Percentiles rank a stretch among this genome's conserved stretches.
phyloP scores from a whole-genome alignment of 2,329 filamentous ascomycete species.

The Leptographium flavum region DNA sequence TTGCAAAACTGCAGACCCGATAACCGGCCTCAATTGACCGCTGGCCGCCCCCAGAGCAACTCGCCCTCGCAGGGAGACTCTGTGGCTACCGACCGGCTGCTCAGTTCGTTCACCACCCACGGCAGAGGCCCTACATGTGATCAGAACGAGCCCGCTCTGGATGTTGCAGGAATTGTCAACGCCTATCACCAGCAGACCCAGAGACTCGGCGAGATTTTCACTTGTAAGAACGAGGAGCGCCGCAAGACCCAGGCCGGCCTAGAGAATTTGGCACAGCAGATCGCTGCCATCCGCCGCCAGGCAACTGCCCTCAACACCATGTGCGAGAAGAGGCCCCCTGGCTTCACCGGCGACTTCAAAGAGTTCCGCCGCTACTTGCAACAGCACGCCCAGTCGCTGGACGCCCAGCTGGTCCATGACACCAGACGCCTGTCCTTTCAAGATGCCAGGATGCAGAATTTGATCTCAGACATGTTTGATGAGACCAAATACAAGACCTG shows the following conservation, averaged over 20 bases:
- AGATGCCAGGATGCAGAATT: not conserved
- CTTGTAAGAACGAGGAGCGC: not conserved
- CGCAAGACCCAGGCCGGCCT: not conserved
- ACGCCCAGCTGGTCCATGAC: not conserved
- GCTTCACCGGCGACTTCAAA: not conserved
- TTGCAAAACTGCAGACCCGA: not conserved
- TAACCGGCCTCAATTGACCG: not conserved
- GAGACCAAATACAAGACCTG: not conserved
- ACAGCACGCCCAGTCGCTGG: not conserved
- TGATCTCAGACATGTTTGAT: not conserved
- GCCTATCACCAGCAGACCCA: constrained; percentile 1
- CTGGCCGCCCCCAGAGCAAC: not conserved
- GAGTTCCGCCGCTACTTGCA: not conserved
- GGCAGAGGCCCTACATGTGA: not conserved
- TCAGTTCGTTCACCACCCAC: not conserved
- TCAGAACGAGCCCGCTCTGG: not conserved
- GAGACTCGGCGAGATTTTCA: not conserved
- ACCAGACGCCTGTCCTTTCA: not conserved
- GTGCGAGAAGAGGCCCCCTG: not conserved
- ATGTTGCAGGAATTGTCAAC: not conserved
- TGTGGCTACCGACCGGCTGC: not conserved
- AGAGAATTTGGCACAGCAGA: not conserved
- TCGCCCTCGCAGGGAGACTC: not conserved
- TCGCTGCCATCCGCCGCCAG: not conserved
- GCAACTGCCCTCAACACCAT: not conserved